Evolutionary conservation across 768 basidiomycete species (phyloP), one percentile per base, ranked within the genome.

Genomic region (Phlegmacium glaucopus): DNA sequence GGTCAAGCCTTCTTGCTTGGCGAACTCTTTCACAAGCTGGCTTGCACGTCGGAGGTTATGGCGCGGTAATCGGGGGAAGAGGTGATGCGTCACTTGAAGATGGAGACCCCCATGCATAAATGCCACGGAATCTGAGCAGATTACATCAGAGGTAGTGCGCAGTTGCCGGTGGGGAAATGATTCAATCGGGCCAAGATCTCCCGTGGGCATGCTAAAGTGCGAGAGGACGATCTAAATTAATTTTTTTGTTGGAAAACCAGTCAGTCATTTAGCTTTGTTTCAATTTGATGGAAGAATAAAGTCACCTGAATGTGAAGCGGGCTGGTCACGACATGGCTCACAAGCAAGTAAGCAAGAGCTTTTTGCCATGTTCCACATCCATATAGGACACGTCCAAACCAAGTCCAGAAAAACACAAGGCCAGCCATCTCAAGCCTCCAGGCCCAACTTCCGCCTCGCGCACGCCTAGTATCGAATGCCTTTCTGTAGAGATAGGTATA

Each of bases 21-120:
- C 92, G 58, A 87, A 98, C 58, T 87, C 77, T 63, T 93, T 95
- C 44, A 96, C 94, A 16, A 94, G 72, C 26, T 76, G 49, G 53
- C 89, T 90, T 2, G 95, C 95, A 45, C 81, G 74, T 29, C 82
- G 79, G 44, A 99, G 77, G 62, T 96, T 94, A 73, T 98, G 95
- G 32, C 96, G 77, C 2, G 96, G 96, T 1, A 97, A 74, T 9
- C 96, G 85, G 15, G 96, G 96, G 72, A 97, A 97, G 49, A 98
- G 78, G 65, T 97, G 94, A 58, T 99, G 96, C 2, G 95, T 93
- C 36, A 97, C 91, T 67, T 99, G 96, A 10, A 98, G 82, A 57
- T 99, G 92, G 15, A 99, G 79, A n/a, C 96, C 96, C 9, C 96
- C 96, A 60, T 99, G 96, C 28, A 99, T 68, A 61, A 94, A 97